These are phyloP conservation scores for Ophiostoma piceae DNA, from an alignment of 2,329 filamentous ascomycete genomes.

Conservation along the genomic window DNA sequence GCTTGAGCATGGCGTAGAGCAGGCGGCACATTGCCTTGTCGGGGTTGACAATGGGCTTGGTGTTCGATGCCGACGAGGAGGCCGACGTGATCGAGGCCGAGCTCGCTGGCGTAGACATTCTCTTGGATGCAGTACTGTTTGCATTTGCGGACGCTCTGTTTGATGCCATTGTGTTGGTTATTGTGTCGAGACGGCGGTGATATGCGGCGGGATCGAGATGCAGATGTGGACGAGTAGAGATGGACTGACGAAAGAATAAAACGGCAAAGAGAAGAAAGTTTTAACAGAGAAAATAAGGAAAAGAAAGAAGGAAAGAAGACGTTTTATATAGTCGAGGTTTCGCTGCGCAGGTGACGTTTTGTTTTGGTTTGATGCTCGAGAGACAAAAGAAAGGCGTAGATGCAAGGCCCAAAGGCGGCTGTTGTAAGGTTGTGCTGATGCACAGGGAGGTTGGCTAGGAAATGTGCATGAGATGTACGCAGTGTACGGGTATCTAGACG, in stretches of 20 bases:
- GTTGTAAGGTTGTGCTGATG: not conserved
- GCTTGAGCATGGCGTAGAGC: slow-evolving; percentile 54
- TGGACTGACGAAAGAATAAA: not conserved
- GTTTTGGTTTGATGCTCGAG: not conserved
- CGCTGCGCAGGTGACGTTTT: not conserved
- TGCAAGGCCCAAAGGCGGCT: not conserved
- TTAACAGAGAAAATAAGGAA: not conserved
- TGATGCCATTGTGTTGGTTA: not conserved
- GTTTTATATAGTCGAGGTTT: not conserved
- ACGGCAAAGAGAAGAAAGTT: not conserved
- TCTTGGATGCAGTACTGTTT: not conserved
- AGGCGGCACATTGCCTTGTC: slow-evolving; percentile 55
- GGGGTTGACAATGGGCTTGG: slow-evolving; percentile 36
- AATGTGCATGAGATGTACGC: not conserved
- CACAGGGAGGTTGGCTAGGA: not conserved
- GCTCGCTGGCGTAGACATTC: not conserved
- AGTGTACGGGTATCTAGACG: not conserved
- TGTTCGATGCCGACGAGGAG: not conserved
- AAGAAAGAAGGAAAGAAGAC: not conserved
- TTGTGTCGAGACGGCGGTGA: not conserved
- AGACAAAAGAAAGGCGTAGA: not conserved
- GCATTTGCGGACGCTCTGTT: not conserved
- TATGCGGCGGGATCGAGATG: not conserved
- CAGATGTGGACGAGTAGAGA: not conserved
- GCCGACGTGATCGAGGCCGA: not conserved